Evolutionary conservation across 768 basidiomycete genomes (phyloP).

Genomic region (Dictyophora rubrovolvata): DNA sequence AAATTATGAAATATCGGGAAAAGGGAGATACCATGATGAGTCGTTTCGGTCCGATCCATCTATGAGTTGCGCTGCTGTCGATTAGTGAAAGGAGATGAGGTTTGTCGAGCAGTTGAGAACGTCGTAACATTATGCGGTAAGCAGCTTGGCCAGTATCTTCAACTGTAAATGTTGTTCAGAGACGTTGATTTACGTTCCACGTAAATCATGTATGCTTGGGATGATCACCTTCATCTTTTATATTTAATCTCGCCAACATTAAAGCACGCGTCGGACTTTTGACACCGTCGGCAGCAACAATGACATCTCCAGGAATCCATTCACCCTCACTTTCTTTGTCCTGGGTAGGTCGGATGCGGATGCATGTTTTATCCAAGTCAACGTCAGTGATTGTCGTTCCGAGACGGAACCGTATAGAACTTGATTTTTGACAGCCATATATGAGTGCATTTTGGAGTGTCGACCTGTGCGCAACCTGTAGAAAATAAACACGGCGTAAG

Average conservation of each 20-base stretch:
- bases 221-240: slow-evolving; percentile 18
- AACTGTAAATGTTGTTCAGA: slow-evolving; percentile 12
- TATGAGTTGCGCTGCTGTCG: slow-evolving; percentile 20
- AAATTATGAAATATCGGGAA: neutral
- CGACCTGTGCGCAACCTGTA: slow-evolving; percentile 24
- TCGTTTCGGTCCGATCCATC: slow-evolving; percentile 29
- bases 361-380: slow-evolving; percentile 18
- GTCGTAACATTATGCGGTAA: slow-evolving; percentile 27
- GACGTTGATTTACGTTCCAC: neutral
- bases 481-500: neutral
- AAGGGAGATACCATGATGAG: slow-evolving; percentile 23
- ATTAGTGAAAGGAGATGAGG: slow-evolving; percentile 26
- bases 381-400: slow-evolving; percentile 18
- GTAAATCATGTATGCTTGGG: neutral
- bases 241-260: slow-evolving; percentile 24
- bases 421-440: slow-evolving; percentile 17
- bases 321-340: slow-evolving; percentile 11
- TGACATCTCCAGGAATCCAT: slow-evolving; percentile 24
- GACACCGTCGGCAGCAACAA: slow-evolving; percentile 30
- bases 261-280: slow-evolving; percentile 23
- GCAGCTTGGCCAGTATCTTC: slow-evolving; percentile 30
- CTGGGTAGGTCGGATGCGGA: slow-evolving; percentile 11
- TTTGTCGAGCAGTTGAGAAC: slow-evolving; percentile 22
- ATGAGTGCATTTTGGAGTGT: slow-evolving; percentile 24
- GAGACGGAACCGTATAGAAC: slow-evolving; percentile 22